Evolutionary conservation across 2,329 filamentous ascomycete species (phyloP).

Genomic region (Sphaceloma murrayae): DNA sequence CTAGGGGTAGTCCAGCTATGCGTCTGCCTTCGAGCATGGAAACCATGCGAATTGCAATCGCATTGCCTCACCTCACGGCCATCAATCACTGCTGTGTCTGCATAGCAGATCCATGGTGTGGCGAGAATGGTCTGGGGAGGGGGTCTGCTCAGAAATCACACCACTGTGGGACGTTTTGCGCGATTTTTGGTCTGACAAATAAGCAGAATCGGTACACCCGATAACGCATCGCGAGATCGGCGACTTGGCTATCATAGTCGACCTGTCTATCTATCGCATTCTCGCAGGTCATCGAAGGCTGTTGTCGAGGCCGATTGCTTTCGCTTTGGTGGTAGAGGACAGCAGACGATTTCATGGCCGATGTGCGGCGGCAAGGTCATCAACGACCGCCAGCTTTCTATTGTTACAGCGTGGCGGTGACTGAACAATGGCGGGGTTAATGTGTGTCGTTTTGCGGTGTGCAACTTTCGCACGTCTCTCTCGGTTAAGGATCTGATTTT

Average conservation of each 20-base stretch:
- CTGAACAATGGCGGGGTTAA: constrained; percentile 6
- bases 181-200: constrained; percentile 15
- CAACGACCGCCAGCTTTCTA: neutral
- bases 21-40: too few relatives aligned
- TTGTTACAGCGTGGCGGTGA: constrained; percentile 4
- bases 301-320: constrained; percentile 1
- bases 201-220: constrained; percentile 8
- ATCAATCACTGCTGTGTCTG: too few relatives aligned
- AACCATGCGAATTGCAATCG: too few relatives aligned
- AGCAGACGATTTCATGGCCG: too few relatives aligned
- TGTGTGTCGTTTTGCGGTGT: constrained; percentile 4
- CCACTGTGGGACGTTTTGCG: constrained; percentile 2
- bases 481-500: too few relatives aligned
- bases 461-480: constrained; percentile 1
- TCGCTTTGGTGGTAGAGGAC: too few relatives aligned
- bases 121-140: neutral
- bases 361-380: neutral
- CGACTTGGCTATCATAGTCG: constrained; percentile 7
- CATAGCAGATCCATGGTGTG: too few relatives aligned
- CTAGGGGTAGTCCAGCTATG: too few relatives aligned
- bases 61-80: too few relatives aligned
- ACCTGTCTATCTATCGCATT: constrained; percentile 1
- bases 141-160: neutral
- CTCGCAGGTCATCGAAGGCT: constrained; percentile 6
- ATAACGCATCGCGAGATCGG: constrained; percentile 8